Conservation (phyloP, 1,284 basidiomycete genomes). For the Coniophora puteana region DNA sequence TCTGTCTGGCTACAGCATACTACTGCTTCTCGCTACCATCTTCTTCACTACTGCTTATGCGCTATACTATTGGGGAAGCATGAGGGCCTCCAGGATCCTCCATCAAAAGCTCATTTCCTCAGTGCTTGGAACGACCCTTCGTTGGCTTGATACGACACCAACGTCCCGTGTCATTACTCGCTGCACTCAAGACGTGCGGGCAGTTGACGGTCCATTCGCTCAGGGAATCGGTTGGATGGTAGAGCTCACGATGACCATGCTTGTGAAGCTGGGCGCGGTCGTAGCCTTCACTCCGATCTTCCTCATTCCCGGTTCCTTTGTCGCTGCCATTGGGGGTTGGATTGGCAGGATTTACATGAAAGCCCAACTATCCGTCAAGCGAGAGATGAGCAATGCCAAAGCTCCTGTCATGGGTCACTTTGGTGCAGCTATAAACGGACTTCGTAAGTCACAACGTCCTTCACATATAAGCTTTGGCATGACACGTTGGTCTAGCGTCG, state of each 20-base stretch:
- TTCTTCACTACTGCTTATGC: constrained; percentile 30
- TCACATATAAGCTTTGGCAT: background rate
- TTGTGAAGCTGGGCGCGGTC: constrained; percentile 39
- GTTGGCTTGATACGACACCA: constrained; percentile 52
- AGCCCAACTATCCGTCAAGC: constrained; percentile 44
- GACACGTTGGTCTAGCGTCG: constrained; percentile 37
- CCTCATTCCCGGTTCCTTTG: constrained; percentile 29
- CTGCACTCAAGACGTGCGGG: background rate
- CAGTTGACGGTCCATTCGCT: constrained; percentile 23
- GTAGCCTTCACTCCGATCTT: constrained; percentile 41
- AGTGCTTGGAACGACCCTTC: constrained; percentile 55
- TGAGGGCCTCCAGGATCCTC: constrained; percentile 54
- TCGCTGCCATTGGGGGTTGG: constrained; percentile 41
- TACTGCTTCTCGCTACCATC: constrained; percentile 1
- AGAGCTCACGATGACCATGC: constrained; percentile 25
- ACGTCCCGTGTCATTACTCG: constrained; percentile 45
- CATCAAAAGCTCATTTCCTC: constrained; percentile 53
- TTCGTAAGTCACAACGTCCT: constrained; percentile 38
- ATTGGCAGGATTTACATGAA: constrained; percentile 38
- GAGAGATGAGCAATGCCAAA: constrained; percentile 42
- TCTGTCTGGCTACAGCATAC: constrained; percentile 35
- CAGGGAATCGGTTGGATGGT: constrained; percentile 14
- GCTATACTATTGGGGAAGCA: constrained; percentile 32
- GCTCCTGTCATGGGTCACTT: constrained; percentile 42
- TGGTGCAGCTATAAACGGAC: constrained; percentile 44